These are phyloP conservation scores for Xerophyta viscosa DNA, from an alignment of 106 monocot species.

Conservation along the genomic window DNA sequence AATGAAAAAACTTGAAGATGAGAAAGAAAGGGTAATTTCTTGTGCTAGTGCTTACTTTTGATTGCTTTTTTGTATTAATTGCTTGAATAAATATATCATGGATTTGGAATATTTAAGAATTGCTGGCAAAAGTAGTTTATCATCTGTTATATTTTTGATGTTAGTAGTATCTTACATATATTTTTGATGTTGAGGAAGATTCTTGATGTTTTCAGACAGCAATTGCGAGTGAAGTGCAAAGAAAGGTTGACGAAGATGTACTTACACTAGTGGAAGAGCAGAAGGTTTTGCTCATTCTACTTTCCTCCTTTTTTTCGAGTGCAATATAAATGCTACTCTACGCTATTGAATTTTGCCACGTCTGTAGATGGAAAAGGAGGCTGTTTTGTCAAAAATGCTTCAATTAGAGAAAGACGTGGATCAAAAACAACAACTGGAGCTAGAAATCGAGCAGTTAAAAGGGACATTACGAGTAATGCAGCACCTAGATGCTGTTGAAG, in stretches of 20 bases:
- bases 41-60: background rate
- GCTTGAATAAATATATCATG: too few relatives aligned
- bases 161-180: too few relatives aligned
- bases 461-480: constrained; percentile 61
- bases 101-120: background rate
- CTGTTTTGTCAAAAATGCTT: constrained; percentile 43
- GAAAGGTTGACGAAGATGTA: constrained; percentile 69
- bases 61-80: too few relatives aligned
- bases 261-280: constrained; percentile 62
- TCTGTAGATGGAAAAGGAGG: constrained; percentile 79
- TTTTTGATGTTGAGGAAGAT: too few relatives aligned
- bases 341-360: background rate
- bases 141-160: too few relatives aligned
- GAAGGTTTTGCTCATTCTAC: constrained; percentile 33
- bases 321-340: too few relatives aligned
- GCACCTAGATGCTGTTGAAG: constrained; percentile 64
- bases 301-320: background rate
- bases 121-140: too few relatives aligned
- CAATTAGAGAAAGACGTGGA: constrained; percentile 63
- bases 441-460: constrained; percentile 78
- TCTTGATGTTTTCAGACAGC: too few relatives aligned
- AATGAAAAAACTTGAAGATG: constrained; percentile 49
- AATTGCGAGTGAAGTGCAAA: constrained; percentile 57
- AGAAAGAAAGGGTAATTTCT: constrained; percentile 57
- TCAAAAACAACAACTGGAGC: constrained; percentile 57